Base-by-base conservation (phyloP, 352 stramenopile species). In the Poterioochromonas sp. region DNA sequence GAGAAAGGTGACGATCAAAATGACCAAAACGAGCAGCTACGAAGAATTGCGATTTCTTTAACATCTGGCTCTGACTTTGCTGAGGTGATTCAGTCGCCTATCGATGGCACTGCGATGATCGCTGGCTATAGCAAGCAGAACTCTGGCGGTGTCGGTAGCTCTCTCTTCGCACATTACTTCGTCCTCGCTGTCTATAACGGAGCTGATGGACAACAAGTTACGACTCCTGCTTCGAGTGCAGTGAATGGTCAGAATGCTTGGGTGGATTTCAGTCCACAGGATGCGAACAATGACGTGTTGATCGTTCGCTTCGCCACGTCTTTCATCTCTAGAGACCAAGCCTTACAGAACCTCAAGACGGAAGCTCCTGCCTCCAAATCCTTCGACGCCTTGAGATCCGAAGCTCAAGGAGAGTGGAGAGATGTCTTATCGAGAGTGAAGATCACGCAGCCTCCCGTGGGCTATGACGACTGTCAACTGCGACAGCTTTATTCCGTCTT, bases 281-380 rank as follows among this genome's bases (percentile, higher is more conserved):
- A 64, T 51, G 1, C 51, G 26, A 37, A 53, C 18, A 39, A 37
- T 40, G 69, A 79, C 29, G 0, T n/a, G 1, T 54, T 80, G n/a
- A 62, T 44, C 40, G 41, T 80, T 32, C 20, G 43, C 32, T 79
- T 76, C 41, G 63, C 40, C 0, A 65, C 68, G 3, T 68, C 44
- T 43, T 80, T 80, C 32, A 76, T 73, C 22, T 73, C 51, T 18
- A 32, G 5, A 11, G 77, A 76, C 3, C 77, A 80, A 64, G 77
- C 77, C 0, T 18, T 70, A 44, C 35, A 53, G 2, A 80, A 80
- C 47, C 39, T 80, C 0, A 2, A 77, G 34, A 2, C 2, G 22
- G 76, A 79, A 62, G 62, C 76, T 5, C 1, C 12, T 40, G 15
- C 53, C 5, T n/a, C 20, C 29, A 39, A 26, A 40, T 40, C 60